A percentile compares a stretch with the other conserved stretches of the same genome.
Evolutionary conservation across 2,329 filamentous ascomycete species (phyloP).

Genomic region (Rutstroemia sp.): DNA sequence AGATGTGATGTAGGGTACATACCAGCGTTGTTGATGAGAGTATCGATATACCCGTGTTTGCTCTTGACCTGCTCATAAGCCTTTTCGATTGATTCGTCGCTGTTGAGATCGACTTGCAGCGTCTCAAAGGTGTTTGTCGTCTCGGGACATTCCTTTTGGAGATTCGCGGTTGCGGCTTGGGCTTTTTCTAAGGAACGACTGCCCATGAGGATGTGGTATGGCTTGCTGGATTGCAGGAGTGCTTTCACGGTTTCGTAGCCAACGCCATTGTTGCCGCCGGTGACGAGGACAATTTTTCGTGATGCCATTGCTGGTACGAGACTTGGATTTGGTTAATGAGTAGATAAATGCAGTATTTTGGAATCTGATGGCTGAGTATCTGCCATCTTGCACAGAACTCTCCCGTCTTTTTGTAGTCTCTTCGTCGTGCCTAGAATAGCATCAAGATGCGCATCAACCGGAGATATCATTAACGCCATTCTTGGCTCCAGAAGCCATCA

Average conservation of each 20-base stretch:
- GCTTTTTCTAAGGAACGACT: constrained; percentile 32
- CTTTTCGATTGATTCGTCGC: constrained; percentile 20
- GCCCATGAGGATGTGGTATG: constrained; percentile 35
- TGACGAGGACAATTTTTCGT: constrained; percentile 31
- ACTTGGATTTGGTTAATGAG: too few species aligned
- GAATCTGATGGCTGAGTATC: too few species aligned
- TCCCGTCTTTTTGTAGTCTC: too few species aligned
- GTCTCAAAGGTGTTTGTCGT: constrained; percentile 20
- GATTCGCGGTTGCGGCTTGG: constrained; percentile 29
- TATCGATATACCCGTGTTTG: constrained; percentile 14
- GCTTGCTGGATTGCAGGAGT: constrained; percentile 30
- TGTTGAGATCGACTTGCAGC: constrained; percentile 18
- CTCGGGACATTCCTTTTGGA: constrained; percentile 29
- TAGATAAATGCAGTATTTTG: too few species aligned
- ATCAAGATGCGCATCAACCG: too few species aligned
- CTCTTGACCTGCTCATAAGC: constrained; percentile 16
- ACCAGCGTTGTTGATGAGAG: constrained; percentile 21
- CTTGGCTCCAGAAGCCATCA: too few species aligned
- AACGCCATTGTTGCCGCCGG: constrained; percentile 37
- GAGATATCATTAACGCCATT: too few species aligned
- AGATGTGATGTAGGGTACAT: constrained; percentile 6
- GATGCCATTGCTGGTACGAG: constrained; percentile 7
- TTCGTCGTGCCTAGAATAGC: too few species aligned
- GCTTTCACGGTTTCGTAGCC: constrained; percentile 36
- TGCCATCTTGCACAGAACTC: too few species aligned